A percentile compares a stretch with the other conserved stretches of the same genome.
phyloP scores from a whole-genome alignment of 1,284 basidiomycete species.

The Marasmius oreades region DNA sequence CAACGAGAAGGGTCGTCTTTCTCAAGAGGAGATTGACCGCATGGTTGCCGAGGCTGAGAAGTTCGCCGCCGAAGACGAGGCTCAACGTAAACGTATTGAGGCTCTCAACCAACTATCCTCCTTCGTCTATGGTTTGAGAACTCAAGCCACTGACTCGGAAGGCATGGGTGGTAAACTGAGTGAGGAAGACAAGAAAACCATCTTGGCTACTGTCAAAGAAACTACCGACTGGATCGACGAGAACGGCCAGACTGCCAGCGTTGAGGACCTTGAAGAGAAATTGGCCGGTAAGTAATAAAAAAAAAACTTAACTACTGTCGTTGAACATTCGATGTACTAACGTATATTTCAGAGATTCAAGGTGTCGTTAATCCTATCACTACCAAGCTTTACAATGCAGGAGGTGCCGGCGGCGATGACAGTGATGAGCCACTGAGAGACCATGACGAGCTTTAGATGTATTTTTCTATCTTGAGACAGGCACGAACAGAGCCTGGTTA shows the following conservation, averaged over 20 bases:
- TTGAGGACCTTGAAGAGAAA: slow-evolving; percentile 93
- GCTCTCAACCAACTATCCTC: slow-evolving; percentile 76
- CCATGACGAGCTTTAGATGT: slow-evolving; percentile 68
- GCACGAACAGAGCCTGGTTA: not conserved
- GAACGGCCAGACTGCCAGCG: slow-evolving; percentile 70
- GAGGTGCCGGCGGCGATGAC: slow-evolving; percentile 37
- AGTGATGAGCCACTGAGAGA: slow-evolving; percentile 56
- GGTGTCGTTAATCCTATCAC: slow-evolving; percentile 72
- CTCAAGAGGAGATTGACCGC: slow-evolving; percentile 85
- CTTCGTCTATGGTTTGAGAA: slow-evolving; percentile 83
- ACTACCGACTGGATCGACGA: slow-evolving; percentile 90
- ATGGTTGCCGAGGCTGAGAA: slow-evolving; percentile 94
- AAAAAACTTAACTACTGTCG: not conserved
- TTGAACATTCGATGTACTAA: slow-evolving; percentile 9
- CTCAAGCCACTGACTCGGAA: slow-evolving; percentile 81
- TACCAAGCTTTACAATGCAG: slow-evolving; percentile 72
- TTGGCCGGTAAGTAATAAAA: slow-evolving; percentile 46
- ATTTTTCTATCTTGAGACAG: slow-evolving; percentile 39
- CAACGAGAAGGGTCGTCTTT: slow-evolving; percentile 83
- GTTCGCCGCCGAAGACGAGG: slow-evolving; percentile 84
- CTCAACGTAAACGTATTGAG: slow-evolving; percentile 86
- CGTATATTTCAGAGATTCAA: slow-evolving; percentile 54
- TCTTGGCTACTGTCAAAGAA: slow-evolving; percentile 83
- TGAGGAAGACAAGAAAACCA: slow-evolving; percentile 86
- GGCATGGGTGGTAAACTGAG: slow-evolving; percentile 89